Evolutionary conservation across 73 alveolate species (phyloP).

Genomic region (Paramecium primaurelia): DNA sequence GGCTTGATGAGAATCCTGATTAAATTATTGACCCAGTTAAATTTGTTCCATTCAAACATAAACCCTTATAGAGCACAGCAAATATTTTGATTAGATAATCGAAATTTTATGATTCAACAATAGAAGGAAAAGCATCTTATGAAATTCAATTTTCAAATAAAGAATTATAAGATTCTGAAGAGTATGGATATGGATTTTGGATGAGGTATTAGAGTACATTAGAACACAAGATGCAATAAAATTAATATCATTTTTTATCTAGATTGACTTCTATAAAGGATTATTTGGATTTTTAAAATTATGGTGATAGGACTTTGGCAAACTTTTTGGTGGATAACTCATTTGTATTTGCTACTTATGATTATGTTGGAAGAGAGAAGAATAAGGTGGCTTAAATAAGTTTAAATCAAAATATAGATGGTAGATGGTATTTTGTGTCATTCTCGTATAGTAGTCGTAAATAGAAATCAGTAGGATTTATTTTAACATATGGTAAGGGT

Average conservation of each 20-base stretch:
- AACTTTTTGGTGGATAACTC: neutral
- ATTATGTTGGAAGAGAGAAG: neutral
- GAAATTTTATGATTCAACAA: slow-evolving; percentile 11
- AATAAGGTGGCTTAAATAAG: neutral
- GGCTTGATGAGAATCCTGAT: slow-evolving; percentile 14
- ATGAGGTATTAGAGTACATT: neutral
- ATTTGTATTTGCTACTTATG: slow-evolving; percentile 38
- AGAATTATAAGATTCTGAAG: slow-evolving; percentile 14
- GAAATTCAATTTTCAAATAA: neutral
- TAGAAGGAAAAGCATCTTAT: neutral
- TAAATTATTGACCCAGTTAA: neutral
- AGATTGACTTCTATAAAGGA: neutral
- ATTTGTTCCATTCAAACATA: slow-evolving; percentile 21
- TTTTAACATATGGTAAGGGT: neutral
- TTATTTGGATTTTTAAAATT: slow-evolving; percentile 10
- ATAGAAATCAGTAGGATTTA: slow-evolving; percentile 13
- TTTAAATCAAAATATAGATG: slow-evolving; percentile 6
- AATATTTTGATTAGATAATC: neutral
- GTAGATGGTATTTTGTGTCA: slow-evolving; percentile 41
- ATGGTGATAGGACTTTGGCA: slow-evolving; percentile 26
- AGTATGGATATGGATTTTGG: slow-evolving; percentile 52
- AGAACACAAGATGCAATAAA: neutral
- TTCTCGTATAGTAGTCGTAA: slow-evolving; percentile 5
- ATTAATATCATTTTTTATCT: neutral
- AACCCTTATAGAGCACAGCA: neutral